Percentiles rank a stretch among this genome's conserved stretches.
These are phyloP conservation scores for Cladosporium halotolerans DNA, from an alignment of 2,329 filamentous ascomycete genomes.

Conservation along the genomic window DNA sequence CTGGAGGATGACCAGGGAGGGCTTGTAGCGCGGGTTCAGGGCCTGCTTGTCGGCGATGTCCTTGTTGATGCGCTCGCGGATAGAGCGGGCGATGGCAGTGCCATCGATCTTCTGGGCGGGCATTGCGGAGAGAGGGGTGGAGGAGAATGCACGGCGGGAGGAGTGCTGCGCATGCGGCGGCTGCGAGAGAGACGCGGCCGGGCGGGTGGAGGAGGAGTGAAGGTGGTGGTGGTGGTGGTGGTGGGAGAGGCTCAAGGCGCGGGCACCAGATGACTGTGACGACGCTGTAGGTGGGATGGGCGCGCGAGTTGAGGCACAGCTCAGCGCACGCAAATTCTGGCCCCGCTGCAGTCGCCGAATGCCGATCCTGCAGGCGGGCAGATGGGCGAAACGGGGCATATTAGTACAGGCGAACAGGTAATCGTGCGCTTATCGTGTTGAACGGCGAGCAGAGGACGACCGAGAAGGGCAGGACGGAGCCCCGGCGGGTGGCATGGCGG, in stretches of 20 bases:
- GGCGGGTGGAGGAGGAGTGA: constrained; percentile 1
- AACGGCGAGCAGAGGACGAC: constrained; percentile 1
- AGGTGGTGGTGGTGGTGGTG: constrained; percentile 1
- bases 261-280: no score
- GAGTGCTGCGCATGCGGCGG: constrained; percentile 15
- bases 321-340: constrained; percentile 5
- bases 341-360: neutral
- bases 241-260: neutral
- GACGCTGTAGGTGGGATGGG: no score
- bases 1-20: constrained; percentile 90
- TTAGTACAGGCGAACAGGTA: neutral
- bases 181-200: neutral
- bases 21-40: constrained; percentile 79
- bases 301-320: neutral
- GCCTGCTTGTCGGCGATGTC: constrained; percentile 79
- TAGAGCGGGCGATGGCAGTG: constrained; percentile 86
- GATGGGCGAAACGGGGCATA: neutral
- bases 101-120: constrained; percentile 88
- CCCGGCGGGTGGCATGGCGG: neutral
- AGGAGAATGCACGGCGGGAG: constrained; percentile 38
- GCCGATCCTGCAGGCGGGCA: constrained; percentile 1
- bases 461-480: constrained; percentile 4
- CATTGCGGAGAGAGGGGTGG: constrained; percentile 58
- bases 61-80: constrained; percentile 71
- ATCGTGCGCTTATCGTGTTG: neutral